phyloP scores from a whole-genome alignment of 2,329 filamentous ascomycete species.

The Myrmaecium sp. region DNA sequence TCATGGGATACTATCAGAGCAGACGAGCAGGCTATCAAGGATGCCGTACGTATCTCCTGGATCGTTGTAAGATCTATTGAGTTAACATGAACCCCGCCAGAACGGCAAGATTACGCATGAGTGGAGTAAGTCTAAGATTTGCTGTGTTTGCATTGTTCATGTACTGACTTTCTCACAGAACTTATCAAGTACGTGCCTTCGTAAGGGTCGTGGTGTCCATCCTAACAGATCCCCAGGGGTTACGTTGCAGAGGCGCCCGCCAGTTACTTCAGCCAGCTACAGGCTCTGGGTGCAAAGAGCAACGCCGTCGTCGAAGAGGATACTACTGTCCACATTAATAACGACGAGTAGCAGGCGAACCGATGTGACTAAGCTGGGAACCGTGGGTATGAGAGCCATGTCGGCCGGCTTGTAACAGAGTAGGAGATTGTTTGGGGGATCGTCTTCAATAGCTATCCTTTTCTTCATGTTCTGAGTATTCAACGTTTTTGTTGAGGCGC shows the following conservation, averaged over 20 bases:
- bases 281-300: constrained; percentile 43
- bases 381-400: too few species aligned
- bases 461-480: too few species aligned
- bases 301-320: constrained; percentile 62
- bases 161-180: constrained; percentile 13
- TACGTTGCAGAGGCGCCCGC: constrained; percentile 61
- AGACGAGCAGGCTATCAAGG: constrained; percentile 53
- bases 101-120: constrained; percentile 65
- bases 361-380: too few species aligned
- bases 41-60: constrained; percentile 34
- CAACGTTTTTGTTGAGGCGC: too few species aligned
- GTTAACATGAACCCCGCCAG: constrained; percentile 19
- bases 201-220: constrained; percentile 13
- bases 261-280: constrained; percentile 50
- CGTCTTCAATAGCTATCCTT: too few species aligned
- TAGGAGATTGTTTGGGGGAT: too few species aligned
- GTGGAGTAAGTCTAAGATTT: constrained; percentile 42
- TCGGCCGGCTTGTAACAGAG: too few species aligned
- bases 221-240: constrained; percentile 35
- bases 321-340: constrained; percentile 43
- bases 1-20: constrained; percentile 50
- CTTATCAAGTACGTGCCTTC: constrained; percentile 23
- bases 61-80: not conserved
- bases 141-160: constrained; percentile 1
- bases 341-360: too few species aligned